Evolutionary conservation across 179 eudicot species (phyloP), one percentile per base, ranked within the genome.

Genomic region (Silene vulgaris): DNA sequence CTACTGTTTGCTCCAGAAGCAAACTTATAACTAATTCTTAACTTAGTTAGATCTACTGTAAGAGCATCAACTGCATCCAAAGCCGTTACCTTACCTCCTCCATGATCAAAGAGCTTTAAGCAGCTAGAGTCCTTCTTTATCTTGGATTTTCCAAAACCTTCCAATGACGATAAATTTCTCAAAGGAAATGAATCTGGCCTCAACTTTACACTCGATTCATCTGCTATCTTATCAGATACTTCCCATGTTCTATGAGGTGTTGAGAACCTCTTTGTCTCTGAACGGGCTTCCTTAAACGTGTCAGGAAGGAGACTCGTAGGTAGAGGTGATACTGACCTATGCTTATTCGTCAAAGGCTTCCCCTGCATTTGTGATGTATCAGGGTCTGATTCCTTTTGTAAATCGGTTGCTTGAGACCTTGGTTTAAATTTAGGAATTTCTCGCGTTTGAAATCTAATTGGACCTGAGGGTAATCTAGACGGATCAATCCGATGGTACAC

Each of bases 1-100:
- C 88, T 88, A 77, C 97, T 94, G 40, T 90, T 82, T 4, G 97
- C 96, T 28, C 98, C 98, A 78, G 87, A 86, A 79, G 97, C 96
- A 88, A 94, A 94, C 82, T 74, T 87, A 73, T 74, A 84, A 59
- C 98, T 96, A 30, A 94, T 82, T 75, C 83, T 84, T 19, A 92
- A 79, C 85, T 89, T 79, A 3, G 96, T 90, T 67, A 89, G 88
- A 88, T 94, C 97, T 21, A 87, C 89, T 84, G 77, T 82, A 76
- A 84, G 81, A 67, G 89, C 94, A 59, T 92, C 98, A 0, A 77
- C 90, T 1, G 88, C 80, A 72, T 92, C 97, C 17, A 90, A 84
- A 76, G 94, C 78, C 8, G 87, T 85, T 69, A 94, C 97, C 83
- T 85, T 85, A 69, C 96, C 93, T 57, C 88, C 92, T 73, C 83